Percentiles rank a stretch among this genome's conserved stretches.
These are phyloP conservation scores for Avena atlantica DNA, from an alignment of 176 grass and related monocot genomes.

Conservation along the genomic window DNA sequence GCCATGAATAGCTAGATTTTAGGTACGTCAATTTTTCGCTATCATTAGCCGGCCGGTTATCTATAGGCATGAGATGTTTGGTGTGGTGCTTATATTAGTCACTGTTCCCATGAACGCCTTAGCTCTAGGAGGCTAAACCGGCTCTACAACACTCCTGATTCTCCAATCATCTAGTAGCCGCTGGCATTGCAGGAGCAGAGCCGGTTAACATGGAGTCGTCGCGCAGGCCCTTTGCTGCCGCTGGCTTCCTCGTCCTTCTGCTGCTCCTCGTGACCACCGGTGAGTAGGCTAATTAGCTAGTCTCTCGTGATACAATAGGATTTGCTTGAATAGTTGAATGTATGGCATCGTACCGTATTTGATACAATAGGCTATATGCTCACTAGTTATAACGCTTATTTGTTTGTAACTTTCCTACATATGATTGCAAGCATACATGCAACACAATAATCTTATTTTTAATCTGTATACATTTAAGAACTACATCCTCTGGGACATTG, in stretches of 20 bases:
- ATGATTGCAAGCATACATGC: too few relatives aligned
- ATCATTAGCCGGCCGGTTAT: conserved; percentile 2
- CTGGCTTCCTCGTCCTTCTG: not conserved
- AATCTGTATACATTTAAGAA: not conserved
- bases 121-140: not conserved
- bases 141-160: not conserved
- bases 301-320: not conserved
- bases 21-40: not conserved
- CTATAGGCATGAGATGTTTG: not conserved
- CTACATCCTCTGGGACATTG: not conserved
- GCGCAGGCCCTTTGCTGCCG: not conserved
- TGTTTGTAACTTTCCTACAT: too few relatives aligned
- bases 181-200: not conserved
- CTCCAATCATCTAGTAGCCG: not conserved
- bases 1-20: not conserved
- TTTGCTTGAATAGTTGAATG: not conserved
- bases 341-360: too few relatives aligned
- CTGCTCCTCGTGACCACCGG: conserved; percentile 7
- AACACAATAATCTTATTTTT: too few relatives aligned
- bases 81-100: not conserved
- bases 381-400: too few relatives aligned
- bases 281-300: not conserved
- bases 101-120: not conserved
- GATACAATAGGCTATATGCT: too few relatives aligned
- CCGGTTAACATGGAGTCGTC: not conserved